These are phyloP conservation scores for Micractinium conductrix DNA, from an alignment of 139 green algal species.

Conservation along the genomic window DNA sequence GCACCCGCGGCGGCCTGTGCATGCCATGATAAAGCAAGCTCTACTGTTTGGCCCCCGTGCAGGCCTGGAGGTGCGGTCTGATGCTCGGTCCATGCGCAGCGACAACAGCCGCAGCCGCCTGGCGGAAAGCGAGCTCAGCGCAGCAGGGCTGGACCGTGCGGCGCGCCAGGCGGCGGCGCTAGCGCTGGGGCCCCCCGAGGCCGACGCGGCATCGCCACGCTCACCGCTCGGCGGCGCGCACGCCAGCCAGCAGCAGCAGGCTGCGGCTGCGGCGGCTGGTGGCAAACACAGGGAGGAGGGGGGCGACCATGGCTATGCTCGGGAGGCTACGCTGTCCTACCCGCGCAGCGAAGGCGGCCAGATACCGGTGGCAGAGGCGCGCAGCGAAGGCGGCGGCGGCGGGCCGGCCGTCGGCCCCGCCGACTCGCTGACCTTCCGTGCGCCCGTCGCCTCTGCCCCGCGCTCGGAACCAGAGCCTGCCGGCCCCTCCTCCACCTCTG, in stretches of 20 bases:
- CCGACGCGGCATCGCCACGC: too few species aligned
- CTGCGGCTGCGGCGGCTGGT: not conserved
- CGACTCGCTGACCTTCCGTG: conserved; percentile 19
- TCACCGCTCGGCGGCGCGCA: too few species aligned
- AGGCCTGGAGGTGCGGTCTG: conserved; percentile 14
- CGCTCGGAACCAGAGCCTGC: not conserved
- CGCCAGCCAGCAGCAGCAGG: conserved; percentile 1
- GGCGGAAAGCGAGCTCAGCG: conserved; percentile 8
- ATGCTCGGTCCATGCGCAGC: conserved; percentile 3
- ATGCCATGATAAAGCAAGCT: too few species aligned
- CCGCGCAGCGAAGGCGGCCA: not conserved
- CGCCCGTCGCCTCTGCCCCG: not conserved
- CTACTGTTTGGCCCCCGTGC: too few species aligned
- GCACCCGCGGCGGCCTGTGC: too few species aligned
- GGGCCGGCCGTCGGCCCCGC: not conserved
- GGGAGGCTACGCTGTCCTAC: conserved; percentile 14
- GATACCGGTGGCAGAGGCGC: conserved; percentile 11
- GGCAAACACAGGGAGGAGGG: not conserved
- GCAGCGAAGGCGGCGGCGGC: not conserved
- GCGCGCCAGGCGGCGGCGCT: conserved; percentile 20
- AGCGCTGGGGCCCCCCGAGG: not conserved
- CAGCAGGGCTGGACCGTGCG: not conserved
- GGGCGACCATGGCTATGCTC: not conserved
- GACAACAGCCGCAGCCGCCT: conserved; percentile 8
- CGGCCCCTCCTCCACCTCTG: not conserved